Evolutionary conservation across 768 basidiomycete species (phyloP), one percentile per base, ranked within the genome.

Genomic region (Mycena galopus): DNA sequence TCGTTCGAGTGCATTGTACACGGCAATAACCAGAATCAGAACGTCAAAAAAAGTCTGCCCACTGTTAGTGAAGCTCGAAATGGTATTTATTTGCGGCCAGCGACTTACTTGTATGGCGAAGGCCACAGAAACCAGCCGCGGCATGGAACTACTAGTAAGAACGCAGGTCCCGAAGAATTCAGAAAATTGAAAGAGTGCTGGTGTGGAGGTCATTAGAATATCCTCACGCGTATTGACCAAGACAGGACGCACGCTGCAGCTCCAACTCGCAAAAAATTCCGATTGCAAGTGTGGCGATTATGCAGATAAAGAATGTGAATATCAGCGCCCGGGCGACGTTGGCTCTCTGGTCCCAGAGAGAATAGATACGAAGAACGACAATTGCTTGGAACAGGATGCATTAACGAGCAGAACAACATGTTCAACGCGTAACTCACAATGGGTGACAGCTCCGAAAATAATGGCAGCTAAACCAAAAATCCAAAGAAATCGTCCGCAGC

Each of bases 401-500:
- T 50, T 25, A 51, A 23, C 7, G n/a, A 63, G 9, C 30, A 9
- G 21, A 61, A 23, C 42, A 42, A 61, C 33, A 56, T 21, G 30
- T 32, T 30, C 7, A 0, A 3, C 16, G 16, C 35, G 37, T 3
- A 29, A 32, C 37, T 59, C 44, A 60, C 66, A 58, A 29, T 67
- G 66, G 7, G 55, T 59, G 23, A 67, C 42, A 9, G 66, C 58
- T 3, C 66, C 67, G 14, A 69, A 60, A 1, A 69, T 4, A 4
- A 69, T 62, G 25, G 67, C 47, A 12, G 67, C 25, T 3, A 47
- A 14, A 17, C 67, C 67, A 39, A 69, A 69, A 42, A 69, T 16
- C 59, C 67, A 69, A 1, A 69, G 25, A 55, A 61, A 69, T 23
- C n/a, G 37, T 17, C 59, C 50, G 10, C 67, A 69, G 17, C 67